Evolutionary conservation across 2,329 filamentous ascomycete species (phyloP).

Genomic region (Fusarium verrucosum): DNA sequence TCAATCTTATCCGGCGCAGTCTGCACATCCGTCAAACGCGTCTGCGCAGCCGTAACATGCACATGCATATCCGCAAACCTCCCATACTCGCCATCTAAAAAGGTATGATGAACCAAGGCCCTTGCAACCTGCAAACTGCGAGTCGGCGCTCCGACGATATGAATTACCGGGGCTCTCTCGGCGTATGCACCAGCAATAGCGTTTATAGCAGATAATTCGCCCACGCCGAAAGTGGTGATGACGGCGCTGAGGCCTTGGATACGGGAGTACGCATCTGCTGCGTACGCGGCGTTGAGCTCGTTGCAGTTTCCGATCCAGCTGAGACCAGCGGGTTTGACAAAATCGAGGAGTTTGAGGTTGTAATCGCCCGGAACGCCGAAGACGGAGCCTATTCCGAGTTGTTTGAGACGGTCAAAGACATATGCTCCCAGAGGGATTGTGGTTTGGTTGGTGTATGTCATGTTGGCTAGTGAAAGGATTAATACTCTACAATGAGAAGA

Average conservation of each 20-base stretch:
- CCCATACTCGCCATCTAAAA: constrained; percentile 10
- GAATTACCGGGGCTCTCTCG: constrained; percentile 5
- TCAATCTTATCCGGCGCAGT: constrained; percentile 2
- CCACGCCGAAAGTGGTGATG: constrained; percentile 11
- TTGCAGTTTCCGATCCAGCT: constrained; percentile 21
- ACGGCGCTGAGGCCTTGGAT: constrained; percentile 2
- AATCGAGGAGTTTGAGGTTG: constrained; percentile 16
- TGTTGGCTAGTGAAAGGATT: neutral
- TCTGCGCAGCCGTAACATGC: constrained; percentile 17
- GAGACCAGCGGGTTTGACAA: constrained; percentile 6
- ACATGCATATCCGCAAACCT: constrained; percentile 11
- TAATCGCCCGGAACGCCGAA: constrained; percentile 20
- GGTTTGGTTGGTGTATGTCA: neutral
- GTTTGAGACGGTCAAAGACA: constrained; percentile 14
- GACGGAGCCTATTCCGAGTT: constrained; percentile 7
- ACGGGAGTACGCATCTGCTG: constrained; percentile 12
- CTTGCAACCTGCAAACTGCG: neutral
- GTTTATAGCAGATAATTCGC: constrained; percentile 18
- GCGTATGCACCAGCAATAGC: constrained; percentile 8
- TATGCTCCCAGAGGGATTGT: constrained; percentile 5
- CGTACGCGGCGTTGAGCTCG: constrained; percentile 7
- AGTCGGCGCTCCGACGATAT: constrained; percentile 5
- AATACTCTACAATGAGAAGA: neutral
- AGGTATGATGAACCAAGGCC: neutral
- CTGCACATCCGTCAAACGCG: neutral